Conservation (phyloP, 768 basidiomycete genomes). For the Gymnopilus junonius region DNA sequence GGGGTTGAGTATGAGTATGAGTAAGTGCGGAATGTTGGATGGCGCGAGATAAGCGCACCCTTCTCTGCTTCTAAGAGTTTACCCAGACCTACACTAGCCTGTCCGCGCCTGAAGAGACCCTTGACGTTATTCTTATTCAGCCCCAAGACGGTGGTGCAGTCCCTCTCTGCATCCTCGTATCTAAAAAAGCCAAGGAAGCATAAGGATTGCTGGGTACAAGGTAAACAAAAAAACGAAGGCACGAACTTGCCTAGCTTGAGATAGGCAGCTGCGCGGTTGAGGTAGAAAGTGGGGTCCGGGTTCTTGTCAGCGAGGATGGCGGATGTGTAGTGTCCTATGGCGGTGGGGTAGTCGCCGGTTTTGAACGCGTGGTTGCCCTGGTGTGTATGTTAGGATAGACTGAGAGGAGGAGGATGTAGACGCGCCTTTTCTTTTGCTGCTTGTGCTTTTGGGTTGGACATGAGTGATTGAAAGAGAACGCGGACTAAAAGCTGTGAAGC, state of each 20-base stretch:
- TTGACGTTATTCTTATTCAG: conserved; percentile 71
- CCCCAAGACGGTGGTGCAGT: conserved; percentile 69
- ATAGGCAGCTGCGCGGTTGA: conserved; percentile 92
- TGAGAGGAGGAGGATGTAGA: not conserved
- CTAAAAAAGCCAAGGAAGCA: conserved; percentile 40
- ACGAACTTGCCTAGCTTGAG: conserved; percentile 95
- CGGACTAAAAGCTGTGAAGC: no score
- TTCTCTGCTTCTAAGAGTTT: conserved; percentile 60
- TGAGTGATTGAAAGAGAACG: not conserved
- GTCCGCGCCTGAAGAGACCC: conserved; percentile 76
- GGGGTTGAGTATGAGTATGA: not conserved
- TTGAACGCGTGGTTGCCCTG: conserved; percentile 93
- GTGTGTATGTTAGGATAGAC: not conserved
- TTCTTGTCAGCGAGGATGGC: conserved; percentile 73
- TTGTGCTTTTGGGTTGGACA: conserved; percentile 32
- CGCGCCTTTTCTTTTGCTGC: conserved; percentile 42
- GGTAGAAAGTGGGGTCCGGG: conserved; percentile 79
- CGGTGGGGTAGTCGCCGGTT: conserved; percentile 72
- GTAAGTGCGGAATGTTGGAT: not conserved
- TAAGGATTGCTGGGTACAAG: not conserved
- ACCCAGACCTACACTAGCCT: conserved; percentile 65
- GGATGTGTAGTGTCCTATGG: conserved; percentile 85
- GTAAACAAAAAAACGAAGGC: conserved; percentile 9
- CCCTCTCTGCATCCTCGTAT: conserved; percentile 78
- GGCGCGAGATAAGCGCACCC: conserved; percentile 43